Conservation (phyloP, 2,329 filamentous ascomycete genomes). For the Rasamsonia emersonii region DNA sequence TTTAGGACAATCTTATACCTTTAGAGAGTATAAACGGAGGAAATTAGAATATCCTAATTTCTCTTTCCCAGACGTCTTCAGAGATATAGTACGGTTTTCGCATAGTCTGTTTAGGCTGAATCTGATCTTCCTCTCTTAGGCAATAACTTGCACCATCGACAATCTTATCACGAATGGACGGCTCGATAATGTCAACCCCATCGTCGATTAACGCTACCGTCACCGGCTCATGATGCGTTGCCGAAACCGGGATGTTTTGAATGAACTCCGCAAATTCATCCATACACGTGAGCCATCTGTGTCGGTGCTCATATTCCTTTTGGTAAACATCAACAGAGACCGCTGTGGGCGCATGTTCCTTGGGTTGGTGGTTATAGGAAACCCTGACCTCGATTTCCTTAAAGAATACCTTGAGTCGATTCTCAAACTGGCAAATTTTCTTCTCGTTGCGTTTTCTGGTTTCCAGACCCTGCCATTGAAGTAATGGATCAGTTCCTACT, state of each 20-base stretch:
- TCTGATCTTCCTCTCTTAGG: background rate
- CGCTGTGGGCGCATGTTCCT: too few relatives aligned
- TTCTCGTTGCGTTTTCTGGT: too few relatives aligned
- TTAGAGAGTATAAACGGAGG: background rate
- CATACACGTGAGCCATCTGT: background rate
- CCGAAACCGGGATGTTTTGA: background rate
- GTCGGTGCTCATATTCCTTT: background rate
- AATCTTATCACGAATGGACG: background rate
- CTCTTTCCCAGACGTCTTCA: background rate
- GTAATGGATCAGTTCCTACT: too few relatives aligned
- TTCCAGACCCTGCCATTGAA: too few relatives aligned
- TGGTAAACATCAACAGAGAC: too few relatives aligned
- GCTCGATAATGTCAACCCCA: background rate
- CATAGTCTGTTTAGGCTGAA: too few relatives aligned
- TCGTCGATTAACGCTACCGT: conserved; percentile 1
- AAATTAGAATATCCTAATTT: background rate
- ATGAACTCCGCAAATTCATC: background rate
- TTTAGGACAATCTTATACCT: too few relatives aligned
- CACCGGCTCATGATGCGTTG: background rate
- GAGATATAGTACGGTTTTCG: background rate
- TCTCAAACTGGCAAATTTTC: too few relatives aligned
- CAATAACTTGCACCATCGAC: background rate
- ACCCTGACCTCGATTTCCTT: too few relatives aligned
- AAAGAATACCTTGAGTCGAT: too few relatives aligned
- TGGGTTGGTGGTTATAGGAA: too few relatives aligned